These are phyloP conservation scores for Coccomyxa sp. DNA, from an alignment of 139 green algal species.

Conservation along the genomic window DNA sequence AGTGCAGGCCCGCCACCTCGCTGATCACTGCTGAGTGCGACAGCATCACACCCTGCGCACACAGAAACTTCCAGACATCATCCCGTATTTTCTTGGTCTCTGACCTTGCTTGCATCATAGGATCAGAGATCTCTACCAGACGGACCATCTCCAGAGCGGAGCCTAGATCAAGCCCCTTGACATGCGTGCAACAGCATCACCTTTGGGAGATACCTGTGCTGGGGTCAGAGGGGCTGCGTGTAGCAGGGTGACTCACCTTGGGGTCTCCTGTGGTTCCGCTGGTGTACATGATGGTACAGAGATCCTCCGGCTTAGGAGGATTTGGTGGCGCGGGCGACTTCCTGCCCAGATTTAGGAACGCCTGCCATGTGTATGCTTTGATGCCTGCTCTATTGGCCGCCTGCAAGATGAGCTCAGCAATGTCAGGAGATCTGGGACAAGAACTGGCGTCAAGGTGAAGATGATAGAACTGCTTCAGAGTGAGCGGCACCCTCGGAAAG, in stretches of 20 bases:
- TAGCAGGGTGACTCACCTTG: constrained; percentile 34
- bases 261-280: constrained; percentile 82
- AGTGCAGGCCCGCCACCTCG: constrained; percentile 41
- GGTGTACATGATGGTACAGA: constrained; percentile 97
- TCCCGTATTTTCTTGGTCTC: not conserved
- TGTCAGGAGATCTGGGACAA: not conserved
- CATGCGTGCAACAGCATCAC: too few species aligned
- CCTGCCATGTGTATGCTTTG: constrained; percentile 51
- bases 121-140: too few species aligned
- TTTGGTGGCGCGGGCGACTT: constrained; percentile 34
- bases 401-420: constrained; percentile 30
- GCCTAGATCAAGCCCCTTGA: too few species aligned
- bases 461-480: not conserved
- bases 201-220: not conserved
- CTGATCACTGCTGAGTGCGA: constrained; percentile 62
- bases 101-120: too few species aligned
- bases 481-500: not conserved
- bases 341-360: constrained; percentile 55
- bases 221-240: not conserved
- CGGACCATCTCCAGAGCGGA: too few species aligned
- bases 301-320: constrained; percentile 63
- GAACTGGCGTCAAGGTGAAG: not conserved
- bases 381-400: constrained; percentile 23
- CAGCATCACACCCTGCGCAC: constrained; percentile 81
- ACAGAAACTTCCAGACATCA: not conserved